Percentiles rank a stretch among this genome's conserved stretches.
Conservation (phyloP, 495 filamentous ascomycete genomes). For the Neurospora tetrasperma region DNA sequence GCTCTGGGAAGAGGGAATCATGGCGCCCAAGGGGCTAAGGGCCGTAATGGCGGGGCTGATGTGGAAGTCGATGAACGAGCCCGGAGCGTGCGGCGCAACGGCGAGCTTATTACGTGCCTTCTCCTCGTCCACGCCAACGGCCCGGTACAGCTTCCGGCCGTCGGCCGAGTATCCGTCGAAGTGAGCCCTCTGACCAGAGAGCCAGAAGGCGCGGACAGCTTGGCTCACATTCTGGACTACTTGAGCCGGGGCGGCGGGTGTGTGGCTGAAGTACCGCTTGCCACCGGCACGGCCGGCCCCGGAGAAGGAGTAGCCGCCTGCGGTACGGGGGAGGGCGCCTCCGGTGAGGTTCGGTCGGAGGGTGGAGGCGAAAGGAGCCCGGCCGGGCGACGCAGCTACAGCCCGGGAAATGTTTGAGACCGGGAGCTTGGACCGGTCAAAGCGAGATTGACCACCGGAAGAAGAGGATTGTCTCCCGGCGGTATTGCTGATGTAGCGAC, state of each 20-base stretch:
- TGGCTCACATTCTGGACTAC: slow-evolving; percentile 91
- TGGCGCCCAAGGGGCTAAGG: slow-evolving; percentile 50
- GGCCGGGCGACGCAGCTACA: slow-evolving; percentile 55
- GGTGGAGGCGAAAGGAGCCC: slow-evolving; percentile 79
- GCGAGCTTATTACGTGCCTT: slow-evolving; percentile 53
- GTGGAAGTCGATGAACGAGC: slow-evolving; percentile 75
- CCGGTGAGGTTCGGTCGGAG: slow-evolving; percentile 89
- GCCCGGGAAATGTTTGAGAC: slow-evolving; percentile 55
- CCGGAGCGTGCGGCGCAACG: slow-evolving; percentile 48
- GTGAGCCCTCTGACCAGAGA: slow-evolving; percentile 76
- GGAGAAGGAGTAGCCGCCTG: slow-evolving; percentile 74
- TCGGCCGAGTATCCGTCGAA: slow-evolving; percentile 63
- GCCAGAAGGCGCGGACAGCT: slow-evolving; percentile 78
- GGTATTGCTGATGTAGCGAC: slow-evolving; percentile 49
- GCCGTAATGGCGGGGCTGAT: slow-evolving; percentile 81
- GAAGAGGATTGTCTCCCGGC: slow-evolving; percentile 28
- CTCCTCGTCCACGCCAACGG: slow-evolving; percentile 59
- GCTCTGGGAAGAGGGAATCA: slow-evolving; percentile 26
- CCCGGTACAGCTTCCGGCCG: slow-evolving; percentile 69
- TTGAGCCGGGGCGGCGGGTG: slow-evolving; percentile 72
- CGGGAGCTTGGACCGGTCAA: slow-evolving; percentile 55
- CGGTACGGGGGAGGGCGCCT: slow-evolving; percentile 71
- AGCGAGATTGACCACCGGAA: slow-evolving; percentile 26
- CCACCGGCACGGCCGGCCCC: slow-evolving; percentile 58
- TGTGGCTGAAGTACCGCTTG: slow-evolving; percentile 82